Evolutionary conservation across 352 stramenopile genomes (phyloP).

Genomic region (Elongisporangium senticosum): DNA sequence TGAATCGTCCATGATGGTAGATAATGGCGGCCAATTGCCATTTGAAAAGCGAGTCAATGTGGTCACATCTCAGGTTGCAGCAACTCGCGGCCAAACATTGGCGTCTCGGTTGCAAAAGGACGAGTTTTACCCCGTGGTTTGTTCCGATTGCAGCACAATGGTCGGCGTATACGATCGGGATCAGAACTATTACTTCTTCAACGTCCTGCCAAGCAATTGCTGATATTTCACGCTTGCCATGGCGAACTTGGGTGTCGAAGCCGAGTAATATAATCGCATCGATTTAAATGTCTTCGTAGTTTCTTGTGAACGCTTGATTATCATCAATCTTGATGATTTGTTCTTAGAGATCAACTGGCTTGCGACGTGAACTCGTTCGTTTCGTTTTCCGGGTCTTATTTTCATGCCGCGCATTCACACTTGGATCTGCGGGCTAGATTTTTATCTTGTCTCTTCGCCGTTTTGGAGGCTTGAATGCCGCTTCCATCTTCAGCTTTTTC

Average conservation of each 20-base stretch:
- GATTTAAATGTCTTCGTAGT: background rate
- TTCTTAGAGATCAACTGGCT: background rate
- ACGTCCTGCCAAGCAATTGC: conserved; percentile 59
- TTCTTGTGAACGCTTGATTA: background rate
- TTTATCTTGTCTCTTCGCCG: background rate
- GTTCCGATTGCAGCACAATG: conserved; percentile 69
- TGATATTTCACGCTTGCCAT: conserved; percentile 8
- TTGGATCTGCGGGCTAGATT: background rate
- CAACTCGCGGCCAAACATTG: conserved; percentile 9
- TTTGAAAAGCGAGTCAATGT: conserved; percentile 37
- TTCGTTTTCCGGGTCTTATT: background rate
- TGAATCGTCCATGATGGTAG: conserved; percentile 7
- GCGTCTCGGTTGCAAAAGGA: conserved; percentile 28
- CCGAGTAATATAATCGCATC: background rate
- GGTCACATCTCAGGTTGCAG: conserved; percentile 10
- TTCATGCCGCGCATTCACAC: background rate
- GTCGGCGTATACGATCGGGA: conserved; percentile 62
- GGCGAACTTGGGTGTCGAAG: background rate
- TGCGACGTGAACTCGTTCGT: background rate
- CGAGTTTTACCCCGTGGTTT: conserved; percentile 66
- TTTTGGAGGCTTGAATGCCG: conserved; percentile 7
- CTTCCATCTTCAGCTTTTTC: conserved; percentile 15
- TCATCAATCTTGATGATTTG: background rate
- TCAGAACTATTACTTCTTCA: conserved; percentile 75
- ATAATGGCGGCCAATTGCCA: conserved; percentile 11